Conservation (phyloP, 306 rosid genomes). For the Malus sylvestris region DNA sequence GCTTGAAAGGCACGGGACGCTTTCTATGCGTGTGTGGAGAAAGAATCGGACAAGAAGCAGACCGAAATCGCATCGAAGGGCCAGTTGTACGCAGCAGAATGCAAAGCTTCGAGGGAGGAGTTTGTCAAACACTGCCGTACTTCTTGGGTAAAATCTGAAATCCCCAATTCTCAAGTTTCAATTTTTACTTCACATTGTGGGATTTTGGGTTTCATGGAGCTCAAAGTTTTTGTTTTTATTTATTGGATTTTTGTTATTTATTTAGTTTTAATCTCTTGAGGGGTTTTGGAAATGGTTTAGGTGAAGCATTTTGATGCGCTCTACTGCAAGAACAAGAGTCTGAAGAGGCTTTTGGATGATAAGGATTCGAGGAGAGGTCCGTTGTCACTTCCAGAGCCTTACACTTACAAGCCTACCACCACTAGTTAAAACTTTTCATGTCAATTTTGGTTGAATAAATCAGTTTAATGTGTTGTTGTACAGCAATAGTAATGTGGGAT, state of each 20-base stretch:
- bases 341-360: slow-evolving; percentile 87
- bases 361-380: slow-evolving; percentile 81
- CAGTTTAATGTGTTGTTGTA: slow-evolving; percentile 2
- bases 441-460: slow-evolving; percentile 3
- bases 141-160: slow-evolving; percentile 63
- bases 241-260: background rate
- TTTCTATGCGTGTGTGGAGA: slow-evolving; percentile 73
- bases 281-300: slow-evolving; percentile 20
- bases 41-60: slow-evolving; percentile 60
- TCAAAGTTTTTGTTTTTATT: slow-evolving; percentile 4
- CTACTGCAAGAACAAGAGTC: slow-evolving; percentile 63
- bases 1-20: slow-evolving; percentile 74
- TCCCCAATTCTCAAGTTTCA: background rate
- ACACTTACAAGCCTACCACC: slow-evolving; percentile 44
- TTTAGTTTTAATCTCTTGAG: background rate
- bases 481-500: background rate
- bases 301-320: slow-evolving; percentile 92
- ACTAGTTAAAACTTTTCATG: slow-evolving; percentile 7
- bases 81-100: slow-evolving; percentile 67
- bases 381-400: slow-evolving; percentile 61
- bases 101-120: slow-evolving; percentile 48
- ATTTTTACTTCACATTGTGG: background rate
- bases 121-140: slow-evolving; percentile 71
- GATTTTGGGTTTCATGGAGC: background rate
- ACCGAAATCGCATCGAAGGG: slow-evolving; percentile 93